These are phyloP conservation scores for Thozetella sp. DNA, from an alignment of 495 filamentous ascomycete species.

Conservation along the genomic window DNA sequence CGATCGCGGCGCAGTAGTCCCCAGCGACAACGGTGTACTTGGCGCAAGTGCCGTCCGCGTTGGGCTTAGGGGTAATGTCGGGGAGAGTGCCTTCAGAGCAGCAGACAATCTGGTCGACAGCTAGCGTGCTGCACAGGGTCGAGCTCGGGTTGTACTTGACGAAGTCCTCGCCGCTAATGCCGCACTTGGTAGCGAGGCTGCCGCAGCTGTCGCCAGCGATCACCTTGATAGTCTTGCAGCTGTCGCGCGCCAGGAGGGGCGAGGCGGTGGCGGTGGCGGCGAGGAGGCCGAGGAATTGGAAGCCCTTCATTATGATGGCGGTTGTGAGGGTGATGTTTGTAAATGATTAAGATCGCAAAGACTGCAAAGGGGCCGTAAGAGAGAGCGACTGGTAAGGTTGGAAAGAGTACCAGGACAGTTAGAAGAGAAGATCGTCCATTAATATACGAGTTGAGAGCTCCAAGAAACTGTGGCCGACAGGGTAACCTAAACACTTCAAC, in stretches of 20 bases:
- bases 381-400: no score
- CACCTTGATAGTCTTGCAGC: slow-evolving; percentile 14
- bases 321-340: no score
- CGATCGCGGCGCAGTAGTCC: slow-evolving; percentile 25
- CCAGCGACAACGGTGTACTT: slow-evolving; percentile 23
- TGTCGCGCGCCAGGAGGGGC: neutral
- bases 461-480: no score
- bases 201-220: slow-evolving; percentile 29
- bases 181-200: slow-evolving; percentile 32
- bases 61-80: slow-evolving; percentile 30
- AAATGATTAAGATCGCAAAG: no score
- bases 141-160: slow-evolving; percentile 31
- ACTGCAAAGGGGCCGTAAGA: no score
- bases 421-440: no score
- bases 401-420: no score
- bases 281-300: neutral
- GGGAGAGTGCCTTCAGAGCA: slow-evolving; percentile 33
- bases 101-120: slow-evolving; percentile 36
- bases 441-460: no score
- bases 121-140: slow-evolving; percentile 29
- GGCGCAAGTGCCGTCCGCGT: slow-evolving; percentile 36
- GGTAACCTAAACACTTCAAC: no score
- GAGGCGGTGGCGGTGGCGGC: neutral
- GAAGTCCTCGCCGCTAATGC: slow-evolving; percentile 32
- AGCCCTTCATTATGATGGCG: neutral